Evolutionary conservation across 2,329 filamentous ascomycete genomes (phyloP), one percentile per base, ranked within the genome.

Genomic region (Seiridium cupressi): DNA sequence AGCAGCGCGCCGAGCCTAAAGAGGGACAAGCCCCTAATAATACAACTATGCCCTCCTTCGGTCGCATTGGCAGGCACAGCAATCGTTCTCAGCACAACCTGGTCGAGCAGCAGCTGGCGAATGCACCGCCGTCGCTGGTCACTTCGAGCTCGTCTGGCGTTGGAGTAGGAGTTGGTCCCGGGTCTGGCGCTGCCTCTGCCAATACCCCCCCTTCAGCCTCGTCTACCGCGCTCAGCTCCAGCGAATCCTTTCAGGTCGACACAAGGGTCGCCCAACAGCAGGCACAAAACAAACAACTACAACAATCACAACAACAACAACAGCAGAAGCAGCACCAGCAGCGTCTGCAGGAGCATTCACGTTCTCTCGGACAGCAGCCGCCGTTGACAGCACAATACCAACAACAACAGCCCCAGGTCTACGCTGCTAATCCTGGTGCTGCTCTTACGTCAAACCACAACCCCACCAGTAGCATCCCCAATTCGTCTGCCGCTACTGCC

Each of bases 81-180:
- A 83, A 83, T 69, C 81, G 81, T 68, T 83, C 83, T 72, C 83
- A 84, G 75, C 81, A 83, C 70, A 79, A 80, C 64, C 77, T 84
- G 68, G 75, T 76, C 68, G 82, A 82, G 70, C 72, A 75, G 60
- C 69, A 73, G 59, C 70, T 75, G 70, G 60, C 74, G 69, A 57
- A 62, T 68, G 69, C 69, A 69, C 69, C 66, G 68, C 70, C 70
- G 64, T 69, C 63, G 61, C 64, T 66, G 58, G 46, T 62, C 34
- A 63, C 57, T 38, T 47, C 60, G 34, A 44, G 55, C 59, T 59
- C 59, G 44, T 54, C 55, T 60, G 42, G 57, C 61, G 48, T 55
- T 49, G 51, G 60, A 51, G 47, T 60, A 59, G 57, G 51, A 44
- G 32, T 51, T 53, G 62, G 57, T 42, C 51, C 61, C 38, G 59